Conservation (phyloP, 2,329 filamentous ascomycete species). For the Fusarium chlamydosporum region DNA sequence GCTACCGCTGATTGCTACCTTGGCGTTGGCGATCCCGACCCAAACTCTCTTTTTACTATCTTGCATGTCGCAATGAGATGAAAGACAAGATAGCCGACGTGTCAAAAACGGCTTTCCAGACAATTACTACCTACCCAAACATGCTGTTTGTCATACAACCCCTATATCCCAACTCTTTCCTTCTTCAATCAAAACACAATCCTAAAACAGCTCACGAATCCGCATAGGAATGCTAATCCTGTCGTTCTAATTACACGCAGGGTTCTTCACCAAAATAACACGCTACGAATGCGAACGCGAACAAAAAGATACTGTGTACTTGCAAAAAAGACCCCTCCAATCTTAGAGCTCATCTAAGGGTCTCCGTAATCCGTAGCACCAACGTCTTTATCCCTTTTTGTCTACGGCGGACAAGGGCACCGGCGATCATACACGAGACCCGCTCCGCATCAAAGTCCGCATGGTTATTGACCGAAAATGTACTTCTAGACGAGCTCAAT, state of each 20-base stretch:
- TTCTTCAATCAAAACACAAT: background rate
- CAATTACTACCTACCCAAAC: background rate
- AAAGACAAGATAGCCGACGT: background rate
- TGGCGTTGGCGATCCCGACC: slow-evolving; percentile 7
- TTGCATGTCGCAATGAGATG: slow-evolving; percentile 1
- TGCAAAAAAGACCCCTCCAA: slow-evolving; percentile 38
- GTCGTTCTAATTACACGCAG: slow-evolving; percentile 23
- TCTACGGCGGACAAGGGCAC: slow-evolving; percentile 3
- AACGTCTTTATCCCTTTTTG: slow-evolving; percentile 8
- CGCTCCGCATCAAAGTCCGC: slow-evolving; percentile 37
- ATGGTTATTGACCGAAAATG: background rate
- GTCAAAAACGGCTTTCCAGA: background rate
- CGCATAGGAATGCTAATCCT: slow-evolving; percentile 2
- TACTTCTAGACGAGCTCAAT: slow-evolving; percentile 6
- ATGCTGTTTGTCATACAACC: background rate
- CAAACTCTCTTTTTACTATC: slow-evolving; percentile 10
- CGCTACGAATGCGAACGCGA: slow-evolving; percentile 35
- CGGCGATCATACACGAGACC: slow-evolving; percentile 22
- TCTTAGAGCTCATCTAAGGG: slow-evolving; percentile 23
- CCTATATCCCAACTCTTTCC: background rate
- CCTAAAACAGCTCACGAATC: background rate
- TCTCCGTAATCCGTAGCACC: slow-evolving; percentile 18
- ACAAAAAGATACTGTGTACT: background rate
- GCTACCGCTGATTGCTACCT: slow-evolving; percentile 15
- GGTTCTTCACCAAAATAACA: slow-evolving; percentile 11